Base-by-base conservation (phyloP, 192 early-diverging fungal species). In the Entomortierella lignicola region DNA sequence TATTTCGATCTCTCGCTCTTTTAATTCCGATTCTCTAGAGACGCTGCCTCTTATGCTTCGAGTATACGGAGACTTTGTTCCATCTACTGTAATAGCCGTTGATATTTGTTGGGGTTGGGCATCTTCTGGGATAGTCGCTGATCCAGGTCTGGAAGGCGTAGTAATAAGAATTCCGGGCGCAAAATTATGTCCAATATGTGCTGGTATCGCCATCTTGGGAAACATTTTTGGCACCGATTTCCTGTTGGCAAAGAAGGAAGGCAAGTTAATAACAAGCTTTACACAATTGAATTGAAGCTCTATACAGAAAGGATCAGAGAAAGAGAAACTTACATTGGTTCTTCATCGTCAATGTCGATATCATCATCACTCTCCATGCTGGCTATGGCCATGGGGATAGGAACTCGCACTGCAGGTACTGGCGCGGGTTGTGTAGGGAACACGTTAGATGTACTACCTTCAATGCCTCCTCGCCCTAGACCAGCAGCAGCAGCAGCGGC, bases 291-390 rank as follows among this genome's bases (percentile, higher is more conserved):
- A 50, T 2, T 1, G 31, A 17, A 21, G 32, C 29, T 21, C 29
- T n/a, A 37, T 20, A 8, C 21, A 44, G 37, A 11, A 4, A 47
- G 12, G 15, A 47, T 26, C 11, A 8, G 18, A 44, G 37, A 11
- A 4, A 47, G 12, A 3, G 17, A 12, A 11, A 15, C 73, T 55
- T 81, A 84, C 83, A 63, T 34, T 55, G 57, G 87, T 29, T 91
- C 91, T 47, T 91, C 89, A 39, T 87, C 89, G 37, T 92, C 91
- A 8, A 90, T 58, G 51, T 90, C 86, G 41, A 88, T 91, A 32
- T 85, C 89, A 54, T 89, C 87, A 59, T 91, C 89, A 58, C 88
- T 89, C 37, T 93, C 89, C 26, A 81, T 63, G 47, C 73, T 83
- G 3, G 67, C 75, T 0, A 54, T 48, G 5, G 47, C 73, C 71